Conservation (phyloP, 140 eudicot species). For the Stevia rebaudiana region DNA sequence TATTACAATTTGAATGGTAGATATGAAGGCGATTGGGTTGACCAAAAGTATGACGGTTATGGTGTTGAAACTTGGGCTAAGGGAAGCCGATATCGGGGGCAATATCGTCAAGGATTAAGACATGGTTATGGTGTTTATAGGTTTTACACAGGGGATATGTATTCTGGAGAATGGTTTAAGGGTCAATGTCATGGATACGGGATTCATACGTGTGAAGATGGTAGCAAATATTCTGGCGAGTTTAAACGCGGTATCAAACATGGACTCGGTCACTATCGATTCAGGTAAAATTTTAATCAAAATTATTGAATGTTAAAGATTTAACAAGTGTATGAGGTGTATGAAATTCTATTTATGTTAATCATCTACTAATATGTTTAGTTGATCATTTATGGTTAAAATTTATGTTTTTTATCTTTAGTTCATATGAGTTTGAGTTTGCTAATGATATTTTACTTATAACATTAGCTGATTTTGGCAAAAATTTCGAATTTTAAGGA, state of each 20-base stretch:
- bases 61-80: conserved; percentile 62
- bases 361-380: not conserved
- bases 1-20: conserved; percentile 51
- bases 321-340: not conserved
- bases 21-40: conserved; percentile 68
- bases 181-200: conserved; percentile 63
- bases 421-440: not conserved
- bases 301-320: not conserved
- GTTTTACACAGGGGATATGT: conserved; percentile 50
- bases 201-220: conserved; percentile 51
- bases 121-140: conserved; percentile 57
- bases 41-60: conserved; percentile 55
- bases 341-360: not conserved
- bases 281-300: conserved; percentile 30
- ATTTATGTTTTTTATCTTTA: not conserved
- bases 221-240: conserved; percentile 48
- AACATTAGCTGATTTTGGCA: not conserved
- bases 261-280: conserved; percentile 52
- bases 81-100: conserved; percentile 58
- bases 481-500: not conserved
- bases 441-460: not conserved
- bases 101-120: conserved; percentile 46
- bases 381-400: not conserved
- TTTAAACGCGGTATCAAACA: conserved; percentile 56
- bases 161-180: conserved; percentile 55